Conservation (phyloP, 306 rosid species). For the Prunus armeniaca region DNA sequence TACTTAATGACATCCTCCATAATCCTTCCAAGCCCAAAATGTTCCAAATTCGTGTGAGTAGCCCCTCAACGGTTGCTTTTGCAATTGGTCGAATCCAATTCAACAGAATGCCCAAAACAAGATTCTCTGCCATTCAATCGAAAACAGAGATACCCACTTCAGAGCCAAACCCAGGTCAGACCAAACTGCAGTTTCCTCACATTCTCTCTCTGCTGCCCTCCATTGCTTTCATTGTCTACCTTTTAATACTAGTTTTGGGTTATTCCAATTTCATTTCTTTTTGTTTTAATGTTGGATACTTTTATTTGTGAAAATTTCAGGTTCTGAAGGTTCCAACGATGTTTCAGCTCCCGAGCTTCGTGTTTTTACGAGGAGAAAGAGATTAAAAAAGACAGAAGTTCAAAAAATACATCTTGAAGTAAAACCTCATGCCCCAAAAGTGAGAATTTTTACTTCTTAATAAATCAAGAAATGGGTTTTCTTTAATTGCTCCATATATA, state of each 20-base stretch:
- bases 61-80: neutral
- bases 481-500: neutral
- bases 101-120: slow-evolving; percentile 6
- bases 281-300: neutral
- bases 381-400: slow-evolving; percentile 36
- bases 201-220: neutral
- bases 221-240: neutral
- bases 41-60: slow-evolving; percentile 5
- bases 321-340: slow-evolving; percentile 27
- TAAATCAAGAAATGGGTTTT: neutral
- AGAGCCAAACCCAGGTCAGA: slow-evolving; percentile 8
- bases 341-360: slow-evolving; percentile 52
- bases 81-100: neutral
- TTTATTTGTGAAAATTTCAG: slow-evolving; percentile 8
- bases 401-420: slow-evolving; percentile 13
- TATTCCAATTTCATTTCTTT: neutral
- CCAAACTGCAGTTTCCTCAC: neutral
- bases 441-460: slow-evolving; percentile 14
- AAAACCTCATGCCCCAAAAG: slow-evolving; percentile 27
- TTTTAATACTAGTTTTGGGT: neutral
- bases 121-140: neutral
- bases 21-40: neutral
- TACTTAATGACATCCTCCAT: neutral
- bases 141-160: neutral
- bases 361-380: slow-evolving; percentile 60